Conservation (phyloP, 805 yeast species). For the Lipomyces yamadae region DNA sequence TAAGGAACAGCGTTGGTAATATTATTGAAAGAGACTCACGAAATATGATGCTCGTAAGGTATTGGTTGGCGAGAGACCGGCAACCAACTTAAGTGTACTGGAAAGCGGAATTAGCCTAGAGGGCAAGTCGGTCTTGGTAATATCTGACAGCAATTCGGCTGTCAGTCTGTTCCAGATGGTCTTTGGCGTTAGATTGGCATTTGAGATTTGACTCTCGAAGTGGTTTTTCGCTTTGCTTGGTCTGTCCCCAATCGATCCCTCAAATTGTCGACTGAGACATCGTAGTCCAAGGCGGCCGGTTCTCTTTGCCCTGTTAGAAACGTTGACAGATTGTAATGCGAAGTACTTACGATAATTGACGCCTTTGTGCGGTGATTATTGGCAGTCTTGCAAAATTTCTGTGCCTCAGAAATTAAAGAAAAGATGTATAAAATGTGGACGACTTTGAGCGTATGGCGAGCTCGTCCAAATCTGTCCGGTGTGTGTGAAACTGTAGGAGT, state of each 20-base stretch:
- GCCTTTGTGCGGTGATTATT: background rate
- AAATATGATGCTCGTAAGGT: background rate
- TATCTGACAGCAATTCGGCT: background rate
- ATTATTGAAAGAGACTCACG: background rate
- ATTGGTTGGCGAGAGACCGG: background rate
- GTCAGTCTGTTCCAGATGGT: background rate
- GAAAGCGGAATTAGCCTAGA: background rate
- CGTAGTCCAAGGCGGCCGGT: background rate
- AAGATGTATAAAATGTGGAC: background rate
- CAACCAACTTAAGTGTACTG: background rate
- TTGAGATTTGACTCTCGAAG: background rate
- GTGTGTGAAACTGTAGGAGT: background rate
- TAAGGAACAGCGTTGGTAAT: background rate
- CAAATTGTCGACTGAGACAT: background rate
- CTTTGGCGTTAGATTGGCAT: background rate
- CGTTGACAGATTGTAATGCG: background rate
- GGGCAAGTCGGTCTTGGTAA: background rate
- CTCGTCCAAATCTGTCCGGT: background rate
- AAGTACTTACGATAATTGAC: background rate
- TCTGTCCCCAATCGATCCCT: background rate
- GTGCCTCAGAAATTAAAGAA: background rate
- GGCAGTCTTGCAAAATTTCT: background rate
- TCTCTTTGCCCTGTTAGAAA: background rate
- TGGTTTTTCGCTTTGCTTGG: background rate
- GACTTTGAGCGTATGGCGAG: background rate